Evolutionary conservation across 768 basidiomycete genomes (phyloP), one percentile per base, ranked within the genome.

Genomic region (Gymnopilus junonius): DNA sequence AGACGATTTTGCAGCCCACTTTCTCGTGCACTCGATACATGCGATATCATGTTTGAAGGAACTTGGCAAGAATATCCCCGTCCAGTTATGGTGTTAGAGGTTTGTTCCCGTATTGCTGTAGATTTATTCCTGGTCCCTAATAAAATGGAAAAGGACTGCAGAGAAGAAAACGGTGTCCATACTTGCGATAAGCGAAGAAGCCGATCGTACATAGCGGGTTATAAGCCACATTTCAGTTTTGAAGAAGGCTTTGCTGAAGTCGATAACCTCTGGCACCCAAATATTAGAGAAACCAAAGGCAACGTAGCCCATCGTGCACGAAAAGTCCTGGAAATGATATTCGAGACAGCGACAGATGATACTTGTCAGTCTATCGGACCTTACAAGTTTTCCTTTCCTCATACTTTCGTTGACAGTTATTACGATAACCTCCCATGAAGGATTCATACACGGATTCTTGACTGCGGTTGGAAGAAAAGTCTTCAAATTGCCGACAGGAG

Each of bases 401-500:
- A 35, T 61, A 15, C 45, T 54, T 32, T 27, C 8, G 4, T 7
- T 10, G 11, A 4, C 56, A 92, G 91, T 84, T 65, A 82, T 91
- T n/a, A 87, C 88, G 3, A 82, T 91, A 61, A 89, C 89, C 1
- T 83, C 86, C 0, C 91, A 93, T 69, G 80, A 84, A 17, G 88
- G 85, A 1, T 82, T 87, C 64, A 88, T 89, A 42, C 80, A 82
- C 48, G 85, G 82, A 1, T 83, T 90, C 51, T 65, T 90, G 66
- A 74, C 70, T 4, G 80, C 79, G 0, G 72, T 85, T 34, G 83
- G 78, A 3, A 80, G 86, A 15, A 69, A 69, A 2, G 59, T 57
- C 10, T 87, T 83, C 70, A 51, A 66, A 6, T 72, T 91, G 21
- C 82, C 85, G 0, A 90, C 88, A 7, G 90, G 91, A 79, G 90